These are phyloP conservation scores for Dioscorea alata DNA, from an alignment of 106 monocot genomes.

Conservation along the genomic window DNA sequence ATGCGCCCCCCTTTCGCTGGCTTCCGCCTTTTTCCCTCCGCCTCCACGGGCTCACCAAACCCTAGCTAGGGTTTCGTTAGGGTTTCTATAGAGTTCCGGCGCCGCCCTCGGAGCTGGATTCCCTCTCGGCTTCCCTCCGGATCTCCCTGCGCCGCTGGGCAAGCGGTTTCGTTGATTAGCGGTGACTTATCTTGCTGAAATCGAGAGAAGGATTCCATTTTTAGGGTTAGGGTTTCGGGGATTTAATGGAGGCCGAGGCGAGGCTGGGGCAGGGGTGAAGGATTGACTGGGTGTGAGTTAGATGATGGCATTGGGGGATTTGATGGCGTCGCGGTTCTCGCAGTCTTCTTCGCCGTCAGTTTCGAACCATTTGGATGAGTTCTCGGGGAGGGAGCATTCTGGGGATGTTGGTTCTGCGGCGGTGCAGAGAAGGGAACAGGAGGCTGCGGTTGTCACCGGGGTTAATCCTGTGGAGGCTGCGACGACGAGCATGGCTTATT, in stretches of 20 bases:
- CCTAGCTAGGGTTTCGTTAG: conserved; percentile 15
- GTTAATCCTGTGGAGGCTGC: conserved; percentile 1
- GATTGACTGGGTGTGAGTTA: conserved; percentile 2
- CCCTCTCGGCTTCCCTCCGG: conserved; percentile 1
- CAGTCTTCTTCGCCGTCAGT: conserved; percentile 27
- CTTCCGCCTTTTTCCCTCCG: conserved; percentile 19
- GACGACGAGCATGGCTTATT: conserved; percentile 47
- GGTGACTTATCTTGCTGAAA: background rate
- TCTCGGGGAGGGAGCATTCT: conserved; percentile 24
- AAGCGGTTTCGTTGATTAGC: conserved; percentile 27
- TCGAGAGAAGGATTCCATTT: background rate
- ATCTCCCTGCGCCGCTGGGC: conserved; percentile 28
- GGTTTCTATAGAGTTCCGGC: background rate
- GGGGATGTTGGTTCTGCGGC: conserved; percentile 3
- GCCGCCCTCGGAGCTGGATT: conserved; percentile 16
- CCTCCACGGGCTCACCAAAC: conserved; percentile 7
- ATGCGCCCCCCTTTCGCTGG: conserved; percentile 1
- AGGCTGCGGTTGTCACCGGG: background rate
- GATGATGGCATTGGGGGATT: conserved; percentile 87
- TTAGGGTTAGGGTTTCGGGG: background rate
- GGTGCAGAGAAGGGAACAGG: conserved; percentile 18
- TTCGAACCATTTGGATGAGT: conserved; percentile 32
- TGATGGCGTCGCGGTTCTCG: conserved; percentile 62
- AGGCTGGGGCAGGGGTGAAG: conserved; percentile 19
- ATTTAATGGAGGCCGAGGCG: conserved; percentile 1